Percentiles rank a stretch among this genome's conserved stretches.
These are phyloP conservation scores for Cystobasidium tubakii DNA, from an alignment of 768 basidiomycete genomes.

Conservation along the genomic window DNA sequence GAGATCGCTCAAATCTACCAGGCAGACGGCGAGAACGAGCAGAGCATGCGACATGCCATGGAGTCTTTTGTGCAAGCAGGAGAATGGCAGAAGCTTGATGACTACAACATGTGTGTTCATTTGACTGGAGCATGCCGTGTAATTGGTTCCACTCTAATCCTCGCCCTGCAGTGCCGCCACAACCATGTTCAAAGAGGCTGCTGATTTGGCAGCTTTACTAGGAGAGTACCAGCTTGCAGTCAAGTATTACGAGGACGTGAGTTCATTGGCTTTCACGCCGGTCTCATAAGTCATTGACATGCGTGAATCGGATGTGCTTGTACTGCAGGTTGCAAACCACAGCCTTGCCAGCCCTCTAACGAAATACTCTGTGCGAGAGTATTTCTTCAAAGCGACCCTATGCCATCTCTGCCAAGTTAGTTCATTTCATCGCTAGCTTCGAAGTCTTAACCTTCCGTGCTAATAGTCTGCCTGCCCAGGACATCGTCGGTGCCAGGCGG, in stretches of 20 bases:
- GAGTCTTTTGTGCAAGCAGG: constrained; percentile 81
- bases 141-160: too few relatives aligned
- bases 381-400: constrained; percentile 79
- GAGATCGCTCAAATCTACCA: constrained; percentile 90
- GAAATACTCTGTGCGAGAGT: constrained; percentile 98
- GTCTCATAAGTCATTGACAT: not conserved
- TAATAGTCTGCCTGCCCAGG: constrained; percentile 54
- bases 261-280: not conserved
- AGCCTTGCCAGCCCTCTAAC: constrained; percentile 57
- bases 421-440: not conserved
- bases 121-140: not conserved
- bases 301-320: not conserved
- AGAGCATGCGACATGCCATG: constrained; percentile 35
- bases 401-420: constrained; percentile 66
- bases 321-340: constrained; percentile 31
- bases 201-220: constrained; percentile 84
- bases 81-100: constrained; percentile 97
- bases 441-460: not conserved
- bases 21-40: constrained; percentile 63
- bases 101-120: constrained; percentile 78
- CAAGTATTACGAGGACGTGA: constrained; percentile 57
- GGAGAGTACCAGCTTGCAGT: constrained; percentile 81
- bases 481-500: constrained; percentile 72
- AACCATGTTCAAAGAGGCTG: constrained; percentile 90
- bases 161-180: constrained; percentile 60